A percentile compares a stretch with the other conserved stretches of the same genome.
Conservation (phyloP, 148 eudicot species). For the Arctostaphylos glauca region DNA sequence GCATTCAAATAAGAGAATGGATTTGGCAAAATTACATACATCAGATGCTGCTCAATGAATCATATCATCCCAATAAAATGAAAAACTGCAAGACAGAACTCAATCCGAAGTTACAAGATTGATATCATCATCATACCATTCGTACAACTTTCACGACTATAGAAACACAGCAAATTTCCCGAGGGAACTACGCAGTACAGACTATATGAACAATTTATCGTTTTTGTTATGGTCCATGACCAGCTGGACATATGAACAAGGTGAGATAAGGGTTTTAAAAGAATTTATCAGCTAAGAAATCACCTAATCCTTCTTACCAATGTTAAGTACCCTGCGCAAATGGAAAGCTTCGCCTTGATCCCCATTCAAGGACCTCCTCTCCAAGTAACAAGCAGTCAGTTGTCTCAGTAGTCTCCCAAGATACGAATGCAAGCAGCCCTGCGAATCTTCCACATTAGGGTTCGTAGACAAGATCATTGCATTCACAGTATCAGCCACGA, state of each 20-base stretch:
- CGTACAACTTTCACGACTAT: background rate
- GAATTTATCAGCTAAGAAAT: conserved; percentile 10
- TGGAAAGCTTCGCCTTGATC: conserved; percentile 88
- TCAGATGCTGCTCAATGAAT: background rate
- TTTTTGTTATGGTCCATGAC: background rate
- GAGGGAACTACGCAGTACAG: background rate
- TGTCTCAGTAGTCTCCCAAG: conserved; percentile 82
- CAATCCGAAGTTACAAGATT: background rate
- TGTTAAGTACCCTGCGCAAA: conserved; percentile 51
- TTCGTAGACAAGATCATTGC: conserved; percentile 73
- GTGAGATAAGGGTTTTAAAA: background rate
- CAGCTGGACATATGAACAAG: conserved; percentile 13
- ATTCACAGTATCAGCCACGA: conserved; percentile 85
- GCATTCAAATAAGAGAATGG: background rate
- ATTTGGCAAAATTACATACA: background rate
- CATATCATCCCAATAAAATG: background rate
- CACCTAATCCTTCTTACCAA: conserved; percentile 30
- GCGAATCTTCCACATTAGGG: conserved; percentile 45
- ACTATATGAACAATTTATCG: background rate
- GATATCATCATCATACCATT: background rate
- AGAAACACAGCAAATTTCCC: background rate
- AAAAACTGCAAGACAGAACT: background rate
- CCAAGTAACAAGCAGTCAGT: conserved; percentile 74
- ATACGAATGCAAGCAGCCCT: conserved; percentile 60
- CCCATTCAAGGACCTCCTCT: conserved; percentile 70